A percentile compares a stretch with the other conserved stretches of the same genome.
Conservation (phyloP, 169 alveolate genomes). For the Plasmodium knowlesi region DNA sequence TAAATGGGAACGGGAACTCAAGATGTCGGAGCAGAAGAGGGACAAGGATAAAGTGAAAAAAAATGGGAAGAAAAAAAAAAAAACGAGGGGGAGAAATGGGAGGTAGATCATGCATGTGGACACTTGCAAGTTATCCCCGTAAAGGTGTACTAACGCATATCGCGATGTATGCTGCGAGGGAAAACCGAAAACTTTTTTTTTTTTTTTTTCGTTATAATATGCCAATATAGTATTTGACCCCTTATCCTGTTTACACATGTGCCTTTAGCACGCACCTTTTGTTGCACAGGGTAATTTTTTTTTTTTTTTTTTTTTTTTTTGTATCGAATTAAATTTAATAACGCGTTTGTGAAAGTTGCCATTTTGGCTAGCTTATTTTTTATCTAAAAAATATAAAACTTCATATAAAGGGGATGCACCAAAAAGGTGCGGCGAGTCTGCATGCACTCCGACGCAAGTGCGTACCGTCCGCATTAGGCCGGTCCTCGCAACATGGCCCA, state of each 20-base stretch:
- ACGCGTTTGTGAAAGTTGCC: neutral
- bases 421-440: neutral
- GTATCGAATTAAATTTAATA: neutral
- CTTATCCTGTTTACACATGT: neutral
- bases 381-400: no score
- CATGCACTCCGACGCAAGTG: neutral
- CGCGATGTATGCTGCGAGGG: neutral
- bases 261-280: neutral
- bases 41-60: neutral
- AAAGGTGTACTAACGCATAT: neutral
- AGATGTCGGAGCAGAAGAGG: constrained; percentile 31
- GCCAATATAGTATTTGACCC: neutral
- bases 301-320: no score
- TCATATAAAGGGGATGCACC: neutral
- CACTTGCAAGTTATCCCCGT: neutral
- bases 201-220: no score
- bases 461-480: neutral
- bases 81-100: neutral
- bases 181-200: neutral
- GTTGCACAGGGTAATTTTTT: neutral
- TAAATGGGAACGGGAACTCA: constrained; percentile 68
- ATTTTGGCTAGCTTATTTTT: neutral
- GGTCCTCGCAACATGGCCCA: no score
- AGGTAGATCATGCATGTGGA: neutral
- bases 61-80: constrained; percentile 29